A percentile compares a stretch with the other conserved stretches of the same genome.
phyloP scores from a whole-genome alignment of 2,329 filamentous ascomycete genomes.

The Aspergillus viridinutans region DNA sequence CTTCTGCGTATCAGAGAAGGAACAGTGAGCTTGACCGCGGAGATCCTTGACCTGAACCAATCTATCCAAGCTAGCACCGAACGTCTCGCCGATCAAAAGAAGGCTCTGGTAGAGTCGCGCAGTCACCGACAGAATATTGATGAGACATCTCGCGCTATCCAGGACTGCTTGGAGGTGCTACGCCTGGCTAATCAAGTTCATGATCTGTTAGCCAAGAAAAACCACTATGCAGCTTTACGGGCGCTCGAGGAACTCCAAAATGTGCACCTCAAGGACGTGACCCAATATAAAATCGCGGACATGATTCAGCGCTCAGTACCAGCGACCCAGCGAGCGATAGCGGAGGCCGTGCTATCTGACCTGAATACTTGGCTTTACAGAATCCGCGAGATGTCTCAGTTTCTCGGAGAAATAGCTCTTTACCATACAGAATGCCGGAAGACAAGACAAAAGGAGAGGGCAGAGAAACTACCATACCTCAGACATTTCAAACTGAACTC shows the following conservation, averaged over 20 bases:
- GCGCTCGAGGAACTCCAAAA: conserved; percentile 94
- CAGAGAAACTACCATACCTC: conserved; percentile 70
- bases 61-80: conserved; percentile 94
- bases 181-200: conserved; percentile 92
- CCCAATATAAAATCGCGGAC: conserved; percentile 89
- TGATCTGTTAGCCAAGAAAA: conserved; percentile 85
- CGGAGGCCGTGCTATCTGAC: conserved; percentile 94
- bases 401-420: conserved; percentile 91
- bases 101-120: conserved; percentile 85
- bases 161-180: conserved; percentile 86
- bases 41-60: conserved; percentile 88
- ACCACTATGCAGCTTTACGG: conserved; percentile 90
- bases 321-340: conserved; percentile 84
- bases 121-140: conserved; percentile 93
- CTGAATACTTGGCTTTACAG: conserved; percentile 95
- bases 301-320: conserved; percentile 96
- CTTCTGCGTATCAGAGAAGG: conserved; percentile 89
- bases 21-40: conserved; percentile 79
- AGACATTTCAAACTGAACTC: conserved; percentile 89
- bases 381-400: conserved; percentile 93
- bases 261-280: conserved; percentile 90
- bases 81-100: conserved; percentile 90
- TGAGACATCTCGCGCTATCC: conserved; percentile 81
- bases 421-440: conserved; percentile 90
- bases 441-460: conserved; percentile 74